These are phyloP conservation scores for Penicillium palitans DNA, from an alignment of 2,329 filamentous ascomycete species.

Conservation along the genomic window DNA sequence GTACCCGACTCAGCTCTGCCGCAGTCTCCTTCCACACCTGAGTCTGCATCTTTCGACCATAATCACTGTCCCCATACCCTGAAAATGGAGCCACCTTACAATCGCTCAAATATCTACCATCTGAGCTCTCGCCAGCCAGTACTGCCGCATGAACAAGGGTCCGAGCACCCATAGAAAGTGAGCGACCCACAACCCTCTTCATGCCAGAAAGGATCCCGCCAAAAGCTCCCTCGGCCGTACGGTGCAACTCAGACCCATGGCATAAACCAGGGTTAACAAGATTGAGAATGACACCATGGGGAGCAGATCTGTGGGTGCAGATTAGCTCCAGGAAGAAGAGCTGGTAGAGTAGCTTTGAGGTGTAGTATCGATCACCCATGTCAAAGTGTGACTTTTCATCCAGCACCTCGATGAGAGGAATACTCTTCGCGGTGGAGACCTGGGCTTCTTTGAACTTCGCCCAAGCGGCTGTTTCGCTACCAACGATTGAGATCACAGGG, in stretches of 20 bases:
- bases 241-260: conserved; percentile 4
- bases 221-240: not conserved
- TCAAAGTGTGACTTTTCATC: not conserved
- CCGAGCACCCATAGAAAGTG: not conserved
- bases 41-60: not conserved
- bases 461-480: conserved; percentile 4
- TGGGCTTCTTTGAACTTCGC: not conserved
- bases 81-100: not conserved
- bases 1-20: too few relatives aligned
- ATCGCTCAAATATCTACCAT: not conserved
- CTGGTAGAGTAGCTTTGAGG: not conserved
- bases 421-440: too few relatives aligned
- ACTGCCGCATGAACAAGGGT: not conserved
- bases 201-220: not conserved
- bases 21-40: not conserved
- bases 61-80: not conserved
- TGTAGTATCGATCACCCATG: conserved; percentile 2
- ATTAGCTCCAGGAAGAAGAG: not conserved
- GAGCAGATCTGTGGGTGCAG: too few relatives aligned
- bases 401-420: not conserved
- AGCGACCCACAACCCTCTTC: not conserved
- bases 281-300: not conserved
- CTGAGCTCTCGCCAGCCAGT: not conserved
- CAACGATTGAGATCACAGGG: conserved; percentile 1
- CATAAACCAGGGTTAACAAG: conserved; percentile 1